Percentiles rank a stretch among this genome's conserved stretches.
Evolutionary conservation across 2,329 filamentous ascomycete genomes (phyloP).

Genomic region (Apiospora phragmitis): DNA sequence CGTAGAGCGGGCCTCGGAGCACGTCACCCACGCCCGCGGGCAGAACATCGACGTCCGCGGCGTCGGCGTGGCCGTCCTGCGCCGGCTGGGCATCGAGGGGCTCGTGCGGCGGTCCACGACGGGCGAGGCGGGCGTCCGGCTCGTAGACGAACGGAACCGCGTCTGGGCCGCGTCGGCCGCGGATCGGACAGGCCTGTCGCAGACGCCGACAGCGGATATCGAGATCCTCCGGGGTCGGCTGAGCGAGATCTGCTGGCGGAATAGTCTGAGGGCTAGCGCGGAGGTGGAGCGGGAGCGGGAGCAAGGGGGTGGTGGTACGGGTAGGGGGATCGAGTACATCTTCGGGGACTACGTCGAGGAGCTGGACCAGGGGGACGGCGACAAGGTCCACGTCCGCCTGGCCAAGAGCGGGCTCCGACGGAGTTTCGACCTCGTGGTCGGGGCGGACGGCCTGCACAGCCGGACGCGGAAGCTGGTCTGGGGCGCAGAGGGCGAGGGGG

Average conservation of each 20-base stretch:
- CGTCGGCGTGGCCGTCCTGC: slow-evolving; percentile 40
- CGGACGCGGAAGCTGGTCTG: slow-evolving; percentile 41
- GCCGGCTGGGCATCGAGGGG: slow-evolving; percentile 38
- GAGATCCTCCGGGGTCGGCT: slow-evolving; percentile 38
- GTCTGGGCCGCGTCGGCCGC: slow-evolving; percentile 27
- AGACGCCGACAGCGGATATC: slow-evolving; percentile 35
- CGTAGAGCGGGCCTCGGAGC: slow-evolving; percentile 40
- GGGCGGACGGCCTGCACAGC: slow-evolving; percentile 54
- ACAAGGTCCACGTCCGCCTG: slow-evolving; percentile 33
- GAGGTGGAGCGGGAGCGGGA: neutral
- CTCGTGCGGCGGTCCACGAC: slow-evolving; percentile 36
- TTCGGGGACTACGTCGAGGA: neutral
- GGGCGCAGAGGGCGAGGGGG: slow-evolving; percentile 21
- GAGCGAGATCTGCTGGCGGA: slow-evolving; percentile 32
- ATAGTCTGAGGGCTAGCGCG: slow-evolving; percentile 16
- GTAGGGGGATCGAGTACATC: neutral
- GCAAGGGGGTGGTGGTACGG: no score
- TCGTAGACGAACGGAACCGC: slow-evolving; percentile 34
- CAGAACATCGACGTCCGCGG: slow-evolving; percentile 47
- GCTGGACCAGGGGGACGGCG: neutral
- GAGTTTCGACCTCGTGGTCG: slow-evolving; percentile 52
- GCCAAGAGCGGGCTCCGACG: slow-evolving; percentile 39
- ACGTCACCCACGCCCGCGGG: slow-evolving; percentile 34
- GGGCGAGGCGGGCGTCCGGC: slow-evolving; percentile 39
- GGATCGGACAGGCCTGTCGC: slow-evolving; percentile 29